Base-by-base conservation (phyloP, 2,329 filamentous ascomycete species). In the Colletotrichum tabaci region DNA sequence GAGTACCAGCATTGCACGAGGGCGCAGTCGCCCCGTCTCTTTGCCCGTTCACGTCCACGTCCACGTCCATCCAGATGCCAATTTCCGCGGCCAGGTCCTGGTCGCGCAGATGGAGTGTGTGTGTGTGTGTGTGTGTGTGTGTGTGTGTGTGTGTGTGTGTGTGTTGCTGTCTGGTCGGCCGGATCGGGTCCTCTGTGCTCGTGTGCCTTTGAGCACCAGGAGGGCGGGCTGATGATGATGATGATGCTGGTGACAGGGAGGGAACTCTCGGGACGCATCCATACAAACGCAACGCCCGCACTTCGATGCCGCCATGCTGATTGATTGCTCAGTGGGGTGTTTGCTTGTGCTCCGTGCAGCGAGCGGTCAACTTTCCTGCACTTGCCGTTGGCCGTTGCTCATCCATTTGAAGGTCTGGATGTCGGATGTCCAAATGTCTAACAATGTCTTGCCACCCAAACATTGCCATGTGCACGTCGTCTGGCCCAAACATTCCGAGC, bases 151-250 rank as follows among this genome's bases (percentile, higher is more conserved):
- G 42, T 44, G 42, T 44, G 62, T 61, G 62, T 61, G 62, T 8
- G 21, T 42, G 49, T 15, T 47, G 46, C 8, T 4, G 8, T 21
- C 23, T 44, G 30, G 63, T 56, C 60, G 58, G 58, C 53, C 42
- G 18, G 42, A 21, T 26, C 35, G 44, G n/a, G 15, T 40, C 46
- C 21, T 26, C 35, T 16, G 15, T 35, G 40, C 21, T 18, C 9
- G 16, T 18, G 10, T 15, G 13, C 15, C 15, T 50, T 26, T 40
- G 21, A 26, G n/a, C n/a, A 3, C 16, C 12, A 26, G 56, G n/a
- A 57, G 23, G 21, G 68, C 60, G 64, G 64, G 65, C 69, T 60
- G 65, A 63, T 53, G 60, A 72, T 60, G 65, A 63, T 53, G 60
- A 72, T 72, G 69, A 72, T 65, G 53, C 47, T 66, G 55, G 47